Evolutionary conservation across 495 filamentous ascomycete genomes (phyloP).

Genomic region (Niebla homalea): DNA sequence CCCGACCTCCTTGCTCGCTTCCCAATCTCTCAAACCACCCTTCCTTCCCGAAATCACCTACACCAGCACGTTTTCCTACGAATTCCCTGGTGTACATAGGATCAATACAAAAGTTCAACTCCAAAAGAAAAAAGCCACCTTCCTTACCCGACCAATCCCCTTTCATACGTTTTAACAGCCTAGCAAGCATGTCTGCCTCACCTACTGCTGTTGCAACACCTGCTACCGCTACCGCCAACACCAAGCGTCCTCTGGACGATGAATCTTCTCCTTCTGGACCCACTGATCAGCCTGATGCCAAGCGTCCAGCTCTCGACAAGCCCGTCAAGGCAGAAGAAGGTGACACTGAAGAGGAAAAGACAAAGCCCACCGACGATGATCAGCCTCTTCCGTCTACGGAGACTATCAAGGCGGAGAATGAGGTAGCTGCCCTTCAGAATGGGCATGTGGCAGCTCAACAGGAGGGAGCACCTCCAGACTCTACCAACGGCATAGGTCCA

Average conservation of each 20-base stretch:
- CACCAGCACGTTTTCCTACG: constrained; percentile 90
- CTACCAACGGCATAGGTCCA: constrained; percentile 38
- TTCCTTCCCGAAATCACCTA: constrained; percentile 11
- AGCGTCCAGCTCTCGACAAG: constrained; percentile 92
- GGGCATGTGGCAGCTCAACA: constrained; percentile 38
- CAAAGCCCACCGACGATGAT: constrained; percentile 28
- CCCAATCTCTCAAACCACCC: constrained; percentile 8
- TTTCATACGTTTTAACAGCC: constrained; percentile 7
- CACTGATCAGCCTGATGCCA: constrained; percentile 88
- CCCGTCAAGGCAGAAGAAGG: constrained; percentile 47
- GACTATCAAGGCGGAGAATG: constrained; percentile 34
- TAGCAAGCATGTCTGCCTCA: constrained; percentile 45
- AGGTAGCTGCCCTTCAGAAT: constrained; percentile 32
- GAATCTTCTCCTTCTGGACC: constrained; percentile 84
- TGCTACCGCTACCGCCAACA: constrained; percentile 41
- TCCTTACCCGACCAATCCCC: constrained; percentile 9
- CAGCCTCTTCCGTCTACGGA: constrained; percentile 18
- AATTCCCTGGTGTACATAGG: constrained; percentile 83
- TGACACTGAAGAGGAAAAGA: constrained; percentile 28
- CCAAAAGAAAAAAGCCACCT: constrained; percentile 23
- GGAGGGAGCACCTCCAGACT: constrained; percentile 66
- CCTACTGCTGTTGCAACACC: constrained; percentile 28
- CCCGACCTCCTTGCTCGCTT: constrained; percentile 20
- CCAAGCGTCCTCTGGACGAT: constrained; percentile 94
- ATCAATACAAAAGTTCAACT: constrained; percentile 40